Evolutionary conservation across 2,329 filamentous ascomycete genomes (phyloP).

Genomic region (Beauveria varroae): DNA sequence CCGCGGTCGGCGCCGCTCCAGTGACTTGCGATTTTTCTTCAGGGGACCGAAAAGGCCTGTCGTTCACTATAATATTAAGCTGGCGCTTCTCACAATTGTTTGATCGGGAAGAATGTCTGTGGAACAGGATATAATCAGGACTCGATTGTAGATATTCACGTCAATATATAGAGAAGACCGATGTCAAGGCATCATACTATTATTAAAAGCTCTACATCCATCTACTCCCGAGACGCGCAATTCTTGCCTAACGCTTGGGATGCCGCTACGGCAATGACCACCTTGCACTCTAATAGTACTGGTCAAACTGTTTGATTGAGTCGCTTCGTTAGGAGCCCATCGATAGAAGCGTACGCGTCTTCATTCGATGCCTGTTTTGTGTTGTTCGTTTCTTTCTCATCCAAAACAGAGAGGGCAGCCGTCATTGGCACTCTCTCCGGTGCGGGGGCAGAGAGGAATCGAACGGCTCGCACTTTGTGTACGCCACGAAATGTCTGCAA

Average conservation of each 20-base stretch:
- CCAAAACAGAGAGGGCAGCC: not conserved
- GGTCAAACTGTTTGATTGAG: not conserved
- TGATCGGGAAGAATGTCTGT: not conserved
- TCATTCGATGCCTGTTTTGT: not conserved
- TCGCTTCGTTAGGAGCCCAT: not conserved
- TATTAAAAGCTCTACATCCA: not conserved
- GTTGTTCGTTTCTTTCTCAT: not conserved
- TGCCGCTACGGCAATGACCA: not conserved
- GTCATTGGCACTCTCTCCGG: conserved; percentile 5
- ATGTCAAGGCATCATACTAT: too few relatives aligned
- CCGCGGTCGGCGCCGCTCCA: not conserved
- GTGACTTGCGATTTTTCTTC: not conserved
- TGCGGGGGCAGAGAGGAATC: not conserved
- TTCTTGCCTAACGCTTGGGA: not conserved
- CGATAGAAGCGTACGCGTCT: not conserved
- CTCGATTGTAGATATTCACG: too few relatives aligned
- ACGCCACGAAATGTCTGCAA: conserved; percentile 1
- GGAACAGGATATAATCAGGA: too few relatives aligned
- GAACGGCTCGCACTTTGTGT: conserved; percentile 3
- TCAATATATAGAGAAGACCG: too few relatives aligned
- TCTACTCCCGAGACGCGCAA: not conserved
- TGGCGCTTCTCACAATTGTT: not conserved
- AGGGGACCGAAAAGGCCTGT: not conserved
- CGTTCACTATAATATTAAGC: not conserved
- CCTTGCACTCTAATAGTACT: not conserved